Percentiles rank a stretch among this genome's conserved stretches.
phyloP scores from a whole-genome alignment of 345 rosid genomes.

The Gossypium anomalum region DNA sequence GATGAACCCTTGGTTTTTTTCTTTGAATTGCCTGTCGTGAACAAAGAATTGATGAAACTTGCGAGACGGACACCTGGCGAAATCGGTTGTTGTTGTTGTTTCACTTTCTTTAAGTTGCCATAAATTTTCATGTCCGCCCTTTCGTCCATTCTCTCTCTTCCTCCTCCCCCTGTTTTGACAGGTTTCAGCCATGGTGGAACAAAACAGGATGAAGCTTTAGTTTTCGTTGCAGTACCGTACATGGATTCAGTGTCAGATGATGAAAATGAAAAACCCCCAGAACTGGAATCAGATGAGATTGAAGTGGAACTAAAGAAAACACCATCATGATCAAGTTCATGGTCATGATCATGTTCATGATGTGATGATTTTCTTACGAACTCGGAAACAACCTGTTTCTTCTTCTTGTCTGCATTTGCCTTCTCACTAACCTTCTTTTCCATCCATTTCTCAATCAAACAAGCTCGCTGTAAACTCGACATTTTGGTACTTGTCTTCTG shows the following conservation, averaged over 20 bases:
- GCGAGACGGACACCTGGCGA: conserved; percentile 59
- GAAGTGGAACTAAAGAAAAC: not conserved
- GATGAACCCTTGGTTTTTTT: not conserved
- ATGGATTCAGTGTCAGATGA: not conserved
- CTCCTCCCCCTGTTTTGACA: not conserved
- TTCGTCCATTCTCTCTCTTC: not conserved
- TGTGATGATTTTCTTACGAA: conserved; percentile 21
- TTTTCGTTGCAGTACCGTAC: not conserved
- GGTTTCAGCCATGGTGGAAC: not conserved
- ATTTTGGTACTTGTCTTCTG: not conserved
- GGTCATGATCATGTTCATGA: no score
- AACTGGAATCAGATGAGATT: not conserved
- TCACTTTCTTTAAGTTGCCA: not conserved
- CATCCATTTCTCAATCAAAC: conserved; percentile 40
- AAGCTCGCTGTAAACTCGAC: conserved; percentile 29
- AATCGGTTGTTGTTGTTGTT: conserved; percentile 55
- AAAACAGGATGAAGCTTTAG: not conserved
- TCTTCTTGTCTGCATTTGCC: conserved; percentile 11
- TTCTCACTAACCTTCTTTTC: conserved; percentile 30
- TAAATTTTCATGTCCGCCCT: not conserved
- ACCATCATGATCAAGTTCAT: conserved; percentile 11
- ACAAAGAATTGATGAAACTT: conserved; percentile 68
- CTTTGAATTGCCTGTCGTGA: conserved; percentile 29
- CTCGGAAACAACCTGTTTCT: conserved; percentile 21
- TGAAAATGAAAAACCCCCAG: not conserved